phyloP scores from a whole-genome alignment of 345 rosid species.

The Streptanthus diversifolius region DNA sequence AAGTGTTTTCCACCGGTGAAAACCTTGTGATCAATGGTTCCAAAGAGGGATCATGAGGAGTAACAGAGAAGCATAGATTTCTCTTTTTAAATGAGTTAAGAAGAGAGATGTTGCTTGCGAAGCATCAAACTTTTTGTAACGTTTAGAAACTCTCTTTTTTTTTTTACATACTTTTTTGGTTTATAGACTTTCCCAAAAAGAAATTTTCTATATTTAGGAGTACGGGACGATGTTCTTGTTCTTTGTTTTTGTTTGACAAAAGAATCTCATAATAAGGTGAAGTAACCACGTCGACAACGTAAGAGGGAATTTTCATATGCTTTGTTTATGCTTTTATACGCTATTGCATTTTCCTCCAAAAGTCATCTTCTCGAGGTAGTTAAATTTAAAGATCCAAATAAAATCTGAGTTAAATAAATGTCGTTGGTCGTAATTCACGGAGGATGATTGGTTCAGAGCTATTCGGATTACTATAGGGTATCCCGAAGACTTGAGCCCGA shows the following conservation, averaged over 20 bases:
- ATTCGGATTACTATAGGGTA: background rate
- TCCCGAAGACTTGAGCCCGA: background rate
- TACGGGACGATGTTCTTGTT: constrained; percentile 12
- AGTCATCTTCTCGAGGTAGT: background rate
- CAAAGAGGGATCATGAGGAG: constrained; percentile 21
- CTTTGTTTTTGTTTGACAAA: constrained; percentile 1
- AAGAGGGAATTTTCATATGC: background rate
- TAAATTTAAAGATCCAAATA: background rate
- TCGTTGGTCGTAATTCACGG: background rate
- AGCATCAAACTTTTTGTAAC: constrained; percentile 32
- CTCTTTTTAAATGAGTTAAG: constrained; percentile 15
- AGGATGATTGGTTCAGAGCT: background rate
- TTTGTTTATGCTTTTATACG: background rate
- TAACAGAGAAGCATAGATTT: constrained; percentile 26
- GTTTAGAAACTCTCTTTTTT: constrained; percentile 6
- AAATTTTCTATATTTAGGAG: constrained; percentile 18
- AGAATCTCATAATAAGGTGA: constrained; percentile 19
- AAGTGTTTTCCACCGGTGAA: constrained; percentile 16
- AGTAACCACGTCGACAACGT: background rate
- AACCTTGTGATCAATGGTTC: background rate
- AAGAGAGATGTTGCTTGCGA: constrained; percentile 13
- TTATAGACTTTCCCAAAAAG: background rate
- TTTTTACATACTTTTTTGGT: background rate
- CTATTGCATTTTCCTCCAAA: background rate
- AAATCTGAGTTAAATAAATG: background rate